A percentile compares a stretch with the other conserved stretches of the same genome.
These are phyloP conservation scores for Coemansia aciculifera DNA, from an alignment of 192 early-diverging fungal genomes.

Conservation along the genomic window DNA sequence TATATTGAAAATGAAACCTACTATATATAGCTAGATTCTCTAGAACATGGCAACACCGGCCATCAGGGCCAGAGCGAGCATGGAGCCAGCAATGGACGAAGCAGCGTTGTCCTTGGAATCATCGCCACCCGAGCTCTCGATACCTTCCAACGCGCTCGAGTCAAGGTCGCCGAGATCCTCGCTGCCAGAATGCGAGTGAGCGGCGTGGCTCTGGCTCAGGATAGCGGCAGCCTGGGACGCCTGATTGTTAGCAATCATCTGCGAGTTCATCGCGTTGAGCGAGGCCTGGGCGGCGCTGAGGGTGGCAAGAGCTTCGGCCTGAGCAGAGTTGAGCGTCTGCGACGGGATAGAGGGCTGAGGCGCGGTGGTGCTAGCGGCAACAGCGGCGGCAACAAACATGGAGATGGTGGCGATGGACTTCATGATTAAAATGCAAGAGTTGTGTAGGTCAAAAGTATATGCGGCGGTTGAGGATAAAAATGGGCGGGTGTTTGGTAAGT, in stretches of 20 bases:
- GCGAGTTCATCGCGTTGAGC: slow-evolving; percentile 41
- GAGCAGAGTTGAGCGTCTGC: slow-evolving; percentile 45
- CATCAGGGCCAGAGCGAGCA: slow-evolving; percentile 35
- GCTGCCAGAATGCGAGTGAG: slow-evolving; percentile 16
- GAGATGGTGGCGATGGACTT: slow-evolving; percentile 28
- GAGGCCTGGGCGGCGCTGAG: slow-evolving; percentile 48
- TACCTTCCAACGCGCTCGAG: slow-evolving; percentile 23
- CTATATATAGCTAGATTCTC: not conserved
- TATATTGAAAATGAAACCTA: slow-evolving; percentile 7
- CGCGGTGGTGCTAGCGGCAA: slow-evolving; percentile 17
- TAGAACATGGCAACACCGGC: slow-evolving; percentile 50
- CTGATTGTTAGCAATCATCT: slow-evolving; percentile 35
- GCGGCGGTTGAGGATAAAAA: not conserved
- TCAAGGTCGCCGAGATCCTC: slow-evolving; percentile 34
- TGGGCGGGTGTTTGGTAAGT: not conserved
- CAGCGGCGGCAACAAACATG: slow-evolving; percentile 24
- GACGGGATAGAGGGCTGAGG: slow-evolving; percentile 24
- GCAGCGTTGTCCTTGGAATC: slow-evolving; percentile 20
- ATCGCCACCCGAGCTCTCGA: slow-evolving; percentile 16
- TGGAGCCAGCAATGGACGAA: slow-evolving; percentile 29
- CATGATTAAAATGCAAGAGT: slow-evolving; percentile 19
- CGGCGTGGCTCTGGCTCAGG: slow-evolving; percentile 35
- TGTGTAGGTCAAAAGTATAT: slow-evolving; percentile 1
- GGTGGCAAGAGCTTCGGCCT: slow-evolving; percentile 42
- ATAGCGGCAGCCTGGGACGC: slow-evolving; percentile 48